phyloP scores from a whole-genome alignment of 371 early-diverging fungal species.

The Haplosporangium sp. region DNA sequence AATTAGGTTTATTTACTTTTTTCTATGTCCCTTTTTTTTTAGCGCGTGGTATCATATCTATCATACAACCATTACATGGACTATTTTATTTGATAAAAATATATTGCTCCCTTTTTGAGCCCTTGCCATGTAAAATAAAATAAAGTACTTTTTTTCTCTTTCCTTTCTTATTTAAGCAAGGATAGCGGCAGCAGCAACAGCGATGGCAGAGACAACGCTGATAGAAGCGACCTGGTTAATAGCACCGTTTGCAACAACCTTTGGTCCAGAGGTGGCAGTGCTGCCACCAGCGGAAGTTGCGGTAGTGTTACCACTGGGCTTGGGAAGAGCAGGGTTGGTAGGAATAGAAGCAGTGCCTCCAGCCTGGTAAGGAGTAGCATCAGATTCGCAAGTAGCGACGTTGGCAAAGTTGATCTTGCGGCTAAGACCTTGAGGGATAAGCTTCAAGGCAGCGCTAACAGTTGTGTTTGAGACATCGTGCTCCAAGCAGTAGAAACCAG shows the following conservation, averaged over 20 bases:
- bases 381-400: slow-evolving; percentile 40
- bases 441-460: slow-evolving; percentile 33
- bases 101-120: neutral
- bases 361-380: slow-evolving; percentile 44
- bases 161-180: slow-evolving; percentile 21
- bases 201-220: slow-evolving; percentile 20
- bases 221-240: neutral
- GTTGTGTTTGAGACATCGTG: slow-evolving; percentile 30
- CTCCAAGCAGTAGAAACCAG: slow-evolving; percentile 57
- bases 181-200: slow-evolving; percentile 32
- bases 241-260: neutral
- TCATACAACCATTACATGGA: no score
- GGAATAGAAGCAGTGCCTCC: slow-evolving; percentile 32
- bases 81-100: neutral
- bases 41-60: no score
- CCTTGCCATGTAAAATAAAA: neutral
- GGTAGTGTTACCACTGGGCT: slow-evolving; percentile 1
- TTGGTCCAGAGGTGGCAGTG: slow-evolving; percentile 1
- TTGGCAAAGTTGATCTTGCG: slow-evolving; percentile 45
- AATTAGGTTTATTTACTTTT: no score
- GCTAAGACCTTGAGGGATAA: slow-evolving; percentile 39
- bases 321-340: neutral
- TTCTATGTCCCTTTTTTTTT: no score
- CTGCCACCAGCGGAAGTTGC: neutral
- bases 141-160: neutral